Conservation (phyloP, 116 monocot species). For the Iris pallida region DNA sequence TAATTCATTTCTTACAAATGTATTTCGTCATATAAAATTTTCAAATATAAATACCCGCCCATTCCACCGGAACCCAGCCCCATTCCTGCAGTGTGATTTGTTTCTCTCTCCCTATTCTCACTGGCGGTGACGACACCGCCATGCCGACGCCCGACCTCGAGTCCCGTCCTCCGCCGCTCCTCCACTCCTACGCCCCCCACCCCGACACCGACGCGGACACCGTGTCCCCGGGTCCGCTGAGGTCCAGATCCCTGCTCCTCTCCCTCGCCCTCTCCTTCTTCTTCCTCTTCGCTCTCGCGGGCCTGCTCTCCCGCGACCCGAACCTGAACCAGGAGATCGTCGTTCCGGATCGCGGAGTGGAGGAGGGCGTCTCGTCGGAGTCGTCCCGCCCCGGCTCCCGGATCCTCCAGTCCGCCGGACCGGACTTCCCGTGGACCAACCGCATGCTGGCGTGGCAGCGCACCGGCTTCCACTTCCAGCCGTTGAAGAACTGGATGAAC, state of each 20-base stretch:
- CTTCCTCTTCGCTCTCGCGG: background rate
- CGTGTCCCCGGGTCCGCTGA: too few species aligned
- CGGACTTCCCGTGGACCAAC: conserved; percentile 39
- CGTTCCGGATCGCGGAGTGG: conserved; percentile 2
- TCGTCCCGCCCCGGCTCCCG: conserved; percentile 1
- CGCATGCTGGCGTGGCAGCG: conserved; percentile 53
- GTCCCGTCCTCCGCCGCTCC: background rate
- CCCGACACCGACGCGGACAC: too few species aligned
- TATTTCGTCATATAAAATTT: too few species aligned
- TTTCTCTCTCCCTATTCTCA: too few species aligned
- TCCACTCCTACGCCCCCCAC: background rate
- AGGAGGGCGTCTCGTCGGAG: conserved; percentile 29
- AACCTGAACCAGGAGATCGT: background rate
- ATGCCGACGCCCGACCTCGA: background rate
- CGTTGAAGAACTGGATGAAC: conserved; percentile 57
- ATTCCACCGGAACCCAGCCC: too few species aligned
- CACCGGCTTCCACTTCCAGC: conserved; percentile 61
- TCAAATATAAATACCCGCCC: too few species aligned
- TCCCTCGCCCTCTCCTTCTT: background rate
- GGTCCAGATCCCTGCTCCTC: too few species aligned
- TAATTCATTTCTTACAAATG: too few species aligned
- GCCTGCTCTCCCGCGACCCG: background rate
- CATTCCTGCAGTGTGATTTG: too few species aligned
- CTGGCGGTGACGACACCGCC: too few species aligned
- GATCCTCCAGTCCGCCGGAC: background rate